phyloP scores from a whole-genome alignment of 306 rosid species.

The Hippophae tibetana region DNA sequence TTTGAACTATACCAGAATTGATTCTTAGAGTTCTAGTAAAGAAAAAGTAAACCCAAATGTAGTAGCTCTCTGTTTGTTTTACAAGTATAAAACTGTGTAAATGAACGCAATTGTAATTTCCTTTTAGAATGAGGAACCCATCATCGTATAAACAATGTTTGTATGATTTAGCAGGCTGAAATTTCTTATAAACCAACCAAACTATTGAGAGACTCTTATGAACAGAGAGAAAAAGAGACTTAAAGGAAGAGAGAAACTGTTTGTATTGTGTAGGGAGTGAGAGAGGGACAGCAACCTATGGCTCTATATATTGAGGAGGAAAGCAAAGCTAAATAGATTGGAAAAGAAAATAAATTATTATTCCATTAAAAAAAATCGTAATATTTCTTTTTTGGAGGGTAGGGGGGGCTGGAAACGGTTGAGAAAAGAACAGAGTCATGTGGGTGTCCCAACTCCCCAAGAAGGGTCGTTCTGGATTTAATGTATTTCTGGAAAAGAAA shows the following conservation, averaged over 20 bases:
- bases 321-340: constrained; percentile 28
- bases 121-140: not conserved
- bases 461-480: constrained; percentile 62
- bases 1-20: constrained; percentile 3
- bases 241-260: constrained; percentile 2
- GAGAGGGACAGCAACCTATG: constrained; percentile 30
- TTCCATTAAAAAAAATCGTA: not conserved
- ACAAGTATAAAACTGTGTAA: not conserved
- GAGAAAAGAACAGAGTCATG: constrained; percentile 60
- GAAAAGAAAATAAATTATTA: constrained; percentile 10
- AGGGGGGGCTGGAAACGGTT: constrained; percentile 24
- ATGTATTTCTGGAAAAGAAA: constrained; percentile 19
- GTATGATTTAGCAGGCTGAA: constrained; percentile 24
- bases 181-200: constrained; percentile 29
- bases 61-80: not conserved
- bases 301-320: constrained; percentile 47
- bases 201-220: constrained; percentile 8
- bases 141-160: constrained; percentile 29
- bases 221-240: not conserved
- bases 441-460: constrained; percentile 35
- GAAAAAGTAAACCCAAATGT: not conserved
- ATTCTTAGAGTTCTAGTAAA: not conserved
- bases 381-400: constrained; percentile 20
- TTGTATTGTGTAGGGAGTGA: constrained; percentile 22
- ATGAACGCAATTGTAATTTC: not conserved